Base-by-base conservation (phyloP, 2,329 filamentous ascomycete genomes). In the Aspergillus ibericus region DNA sequence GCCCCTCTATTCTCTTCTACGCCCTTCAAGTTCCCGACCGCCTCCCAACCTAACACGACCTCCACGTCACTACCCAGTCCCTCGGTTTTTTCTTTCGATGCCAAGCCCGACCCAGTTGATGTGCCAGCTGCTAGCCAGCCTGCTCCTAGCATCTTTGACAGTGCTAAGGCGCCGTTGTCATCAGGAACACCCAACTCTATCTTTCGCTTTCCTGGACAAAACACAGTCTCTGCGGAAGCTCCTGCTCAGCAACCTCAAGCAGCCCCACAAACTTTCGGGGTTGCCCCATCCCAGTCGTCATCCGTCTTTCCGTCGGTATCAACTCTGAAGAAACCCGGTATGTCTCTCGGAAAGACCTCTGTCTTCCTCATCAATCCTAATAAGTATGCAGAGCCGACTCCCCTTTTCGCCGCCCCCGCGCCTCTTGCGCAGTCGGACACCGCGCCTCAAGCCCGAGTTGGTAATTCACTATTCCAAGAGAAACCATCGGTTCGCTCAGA, bases 291-390 rank as follows among this genome's bases (percentile, higher is more conserved):
- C 9, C 20, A 51, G 32, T 53, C 59, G 1, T 47, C 60, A 36
- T 42, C 54, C n/a, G 46, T 54, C 36, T 32, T 53, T 27, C 20
- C 56, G 20, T 20, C 50, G 13, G 18, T 47, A 6, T 59, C 58
- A 34, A 50, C 46, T 20, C 38, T 62, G 38, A 46, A 50, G 7
- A 59, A 58, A 25, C 36, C 62, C 22, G 64, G 64, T 66, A 62
- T 20, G 59, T 42, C n/a, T 22, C 13, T 25, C 47, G 8, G 1
- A n/a, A 48, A 16, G n/a, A 7, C 34, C 16, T 10, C 2, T 10
- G 7, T 13, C 9, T 10, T 35, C 48, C 16, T 13, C 2, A 6
- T 27, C 7, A 10, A n/a, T 12, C 53, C 51, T 62, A 56, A 65
- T 32, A n/a, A 18, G 12, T 4, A 36, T 40, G 12, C 27, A 62